Evolutionary conservation across 2,329 filamentous ascomycete species (phyloP).

Genomic region (Colletotrichum theobromicola): DNA sequence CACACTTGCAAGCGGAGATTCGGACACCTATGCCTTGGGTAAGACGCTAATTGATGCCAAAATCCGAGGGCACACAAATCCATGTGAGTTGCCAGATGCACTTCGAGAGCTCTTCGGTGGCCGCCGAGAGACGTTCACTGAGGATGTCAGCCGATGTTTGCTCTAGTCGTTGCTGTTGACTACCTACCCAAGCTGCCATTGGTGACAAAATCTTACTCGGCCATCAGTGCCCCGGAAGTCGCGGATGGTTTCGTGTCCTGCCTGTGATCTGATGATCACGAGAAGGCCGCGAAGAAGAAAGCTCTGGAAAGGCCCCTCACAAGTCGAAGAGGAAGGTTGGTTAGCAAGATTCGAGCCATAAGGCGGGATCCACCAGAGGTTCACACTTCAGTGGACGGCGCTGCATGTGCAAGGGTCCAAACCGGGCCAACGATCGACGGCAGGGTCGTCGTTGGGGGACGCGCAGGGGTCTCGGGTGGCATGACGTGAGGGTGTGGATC

Average conservation of each 20-base stretch:
- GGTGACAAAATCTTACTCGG: not conserved
- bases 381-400: not conserved
- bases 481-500: not conserved
- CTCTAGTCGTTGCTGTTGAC: not conserved
- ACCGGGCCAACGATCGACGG: conserved; percentile 9
- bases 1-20: not conserved
- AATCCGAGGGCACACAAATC: not conserved
- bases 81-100: not conserved
- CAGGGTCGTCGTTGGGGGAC: not conserved
- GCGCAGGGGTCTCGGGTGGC: not conserved
- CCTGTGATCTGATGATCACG: conserved; percentile 9
- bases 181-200: not conserved
- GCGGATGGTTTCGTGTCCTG: not conserved
- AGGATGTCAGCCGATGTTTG: not conserved
- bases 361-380: not conserved
- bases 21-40: not conserved
- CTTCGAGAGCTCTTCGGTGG: not conserved
- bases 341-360: not conserved
- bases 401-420: not conserved
- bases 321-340: not conserved
- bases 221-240: not conserved
- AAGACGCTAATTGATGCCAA: not conserved
- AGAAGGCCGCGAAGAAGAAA: not conserved
- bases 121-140: not conserved
- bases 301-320: not conserved